Evolutionary conservation across 805 yeast species (phyloP).

Genomic region (Lachancea lanzarotensis): DNA sequence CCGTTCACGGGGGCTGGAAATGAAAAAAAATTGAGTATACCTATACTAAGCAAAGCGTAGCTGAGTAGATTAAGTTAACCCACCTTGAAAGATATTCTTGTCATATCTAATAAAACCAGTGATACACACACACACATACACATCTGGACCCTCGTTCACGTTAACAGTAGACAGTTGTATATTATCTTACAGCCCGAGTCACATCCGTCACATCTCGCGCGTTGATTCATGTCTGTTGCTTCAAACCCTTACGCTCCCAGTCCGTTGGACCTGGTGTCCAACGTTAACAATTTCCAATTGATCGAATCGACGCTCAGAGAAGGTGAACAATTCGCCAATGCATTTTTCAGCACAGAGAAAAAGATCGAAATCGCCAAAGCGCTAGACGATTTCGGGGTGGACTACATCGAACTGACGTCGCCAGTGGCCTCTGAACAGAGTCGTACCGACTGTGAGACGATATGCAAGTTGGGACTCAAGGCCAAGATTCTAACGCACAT

Average conservation of each 20-base stretch:
- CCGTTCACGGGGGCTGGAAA: no score
- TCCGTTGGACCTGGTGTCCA: conserved; percentile 85
- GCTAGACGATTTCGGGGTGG: conserved; percentile 95
- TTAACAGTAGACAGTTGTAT: no score
- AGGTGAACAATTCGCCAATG: conserved; percentile 98
- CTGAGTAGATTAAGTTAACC: no score
- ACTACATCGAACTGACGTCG: conserved; percentile 95
- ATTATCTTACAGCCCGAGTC: no score
- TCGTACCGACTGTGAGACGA: conserved; percentile 91
- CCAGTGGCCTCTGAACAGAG: conserved; percentile 98
- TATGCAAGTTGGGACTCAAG: conserved; percentile 94
- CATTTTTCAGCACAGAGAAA: conserved; percentile 90
- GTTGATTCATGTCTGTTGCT: conserved; percentile 18
- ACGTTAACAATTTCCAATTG: conserved; percentile 80
- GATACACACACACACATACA: no score
- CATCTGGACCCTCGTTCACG: no score
- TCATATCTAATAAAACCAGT: no score
- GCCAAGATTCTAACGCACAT: conserved; percentile 95
- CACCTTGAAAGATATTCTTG: no score
- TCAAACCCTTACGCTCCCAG: conserved; percentile 91
- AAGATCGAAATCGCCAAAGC: conserved; percentile 97
- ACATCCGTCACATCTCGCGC: no score
- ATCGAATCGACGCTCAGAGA: conserved; percentile 95
- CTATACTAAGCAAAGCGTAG: no score
- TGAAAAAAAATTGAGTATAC: no score